Conservation (phyloP, 176 grass and related monocot species). For the Oryza coarctata region DNA sequence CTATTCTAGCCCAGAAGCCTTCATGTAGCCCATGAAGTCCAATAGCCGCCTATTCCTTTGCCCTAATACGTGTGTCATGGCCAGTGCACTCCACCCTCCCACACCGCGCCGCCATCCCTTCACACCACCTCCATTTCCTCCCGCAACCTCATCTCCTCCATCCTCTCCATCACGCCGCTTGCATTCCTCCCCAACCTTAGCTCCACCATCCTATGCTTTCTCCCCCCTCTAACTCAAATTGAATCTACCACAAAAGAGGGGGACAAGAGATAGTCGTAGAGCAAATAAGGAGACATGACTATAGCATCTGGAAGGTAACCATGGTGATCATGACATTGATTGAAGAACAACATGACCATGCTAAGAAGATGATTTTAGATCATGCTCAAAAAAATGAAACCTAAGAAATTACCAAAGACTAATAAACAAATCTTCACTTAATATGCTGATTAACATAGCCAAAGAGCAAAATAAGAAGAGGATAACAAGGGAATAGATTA, state of each 20-base stretch:
- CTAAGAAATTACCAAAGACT: neutral
- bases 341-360: too few species aligned
- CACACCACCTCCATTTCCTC: too few species aligned
- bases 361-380: neutral
- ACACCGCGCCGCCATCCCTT: too few species aligned
- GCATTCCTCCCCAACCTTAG: neutral
- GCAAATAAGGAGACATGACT: neutral
- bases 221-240: neutral
- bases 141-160: too few species aligned
- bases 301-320: neutral
- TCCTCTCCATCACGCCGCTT: too few species aligned
- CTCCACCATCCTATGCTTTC: neutral
- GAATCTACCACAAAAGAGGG: neutral
- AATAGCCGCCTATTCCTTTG: neutral
- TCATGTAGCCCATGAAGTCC: neutral
- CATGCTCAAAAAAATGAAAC: neutral
- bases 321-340: neutral
- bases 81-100: neutral
- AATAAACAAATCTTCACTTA: neutral
- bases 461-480: neutral
- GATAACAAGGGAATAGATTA: neutral
- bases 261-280: neutral
- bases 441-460: neutral
- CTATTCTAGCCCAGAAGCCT: neutral
- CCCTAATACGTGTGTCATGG: neutral